phyloP scores from a whole-genome alignment of 2,329 filamentous ascomycete species.

The Apiospora arundinis region DNA sequence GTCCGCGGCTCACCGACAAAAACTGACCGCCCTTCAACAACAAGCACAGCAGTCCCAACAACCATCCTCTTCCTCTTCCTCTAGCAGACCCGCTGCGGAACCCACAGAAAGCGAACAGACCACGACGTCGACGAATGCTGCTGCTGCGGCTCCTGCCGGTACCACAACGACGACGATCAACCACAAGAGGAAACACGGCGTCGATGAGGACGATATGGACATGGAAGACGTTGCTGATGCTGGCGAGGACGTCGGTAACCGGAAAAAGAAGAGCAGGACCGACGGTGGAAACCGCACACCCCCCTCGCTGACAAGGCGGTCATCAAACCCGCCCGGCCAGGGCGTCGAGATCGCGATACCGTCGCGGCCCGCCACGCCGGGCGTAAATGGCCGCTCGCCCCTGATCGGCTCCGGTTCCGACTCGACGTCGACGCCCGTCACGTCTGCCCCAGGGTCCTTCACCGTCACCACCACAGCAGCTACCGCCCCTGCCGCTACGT shows the following conservation, averaged over 20 bases:
- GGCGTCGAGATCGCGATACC: slow-evolving; percentile 69
- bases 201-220: slow-evolving; percentile 33
- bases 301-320: slow-evolving; percentile 33
- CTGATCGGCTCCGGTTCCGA: slow-evolving; percentile 38
- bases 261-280: slow-evolving; percentile 42
- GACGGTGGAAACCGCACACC: slow-evolving; percentile 34
- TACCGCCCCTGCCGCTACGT: background rate
- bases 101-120: slow-evolving; percentile 34
- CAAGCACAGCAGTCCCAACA: slow-evolving; percentile 20
- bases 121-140: slow-evolving; percentile 26
- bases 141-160: too few species aligned
- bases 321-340: slow-evolving; percentile 59
- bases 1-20: slow-evolving; percentile 53
- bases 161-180: slow-evolving; percentile 25
- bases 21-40: slow-evolving; percentile 34
- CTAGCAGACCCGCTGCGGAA: slow-evolving; percentile 28
- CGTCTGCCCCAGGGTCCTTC: background rate
- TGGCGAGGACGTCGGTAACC: slow-evolving; percentile 29
- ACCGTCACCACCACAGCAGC: background rate
- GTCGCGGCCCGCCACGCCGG: slow-evolving; percentile 67
- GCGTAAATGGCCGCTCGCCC: slow-evolving; percentile 47
- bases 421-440: slow-evolving; percentile 8
- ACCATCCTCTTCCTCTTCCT: background rate
- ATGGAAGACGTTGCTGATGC: slow-evolving; percentile 40
- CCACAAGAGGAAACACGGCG: slow-evolving; percentile 39